Percentiles rank a stretch among this genome's conserved stretches.
These are phyloP conservation scores for Fomitopsis pinicola DNA, from an alignment of 1,284 basidiomycete genomes.

Conservation along the genomic window DNA sequence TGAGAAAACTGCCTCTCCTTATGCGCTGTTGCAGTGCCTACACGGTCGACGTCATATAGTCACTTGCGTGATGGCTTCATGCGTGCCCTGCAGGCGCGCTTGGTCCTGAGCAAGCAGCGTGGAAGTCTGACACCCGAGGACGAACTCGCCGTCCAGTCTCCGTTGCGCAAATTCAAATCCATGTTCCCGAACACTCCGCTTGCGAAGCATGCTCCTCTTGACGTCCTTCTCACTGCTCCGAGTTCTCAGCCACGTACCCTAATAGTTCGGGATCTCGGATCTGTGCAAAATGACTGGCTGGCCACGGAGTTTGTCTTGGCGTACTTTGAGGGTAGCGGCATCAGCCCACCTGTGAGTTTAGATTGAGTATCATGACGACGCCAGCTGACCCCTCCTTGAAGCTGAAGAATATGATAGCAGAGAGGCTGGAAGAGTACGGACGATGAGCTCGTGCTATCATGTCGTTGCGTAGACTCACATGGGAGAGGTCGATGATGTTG, in stretches of 20 bases:
- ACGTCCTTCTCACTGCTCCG: constrained; percentile 59
- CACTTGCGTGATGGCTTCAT: constrained; percentile 87
- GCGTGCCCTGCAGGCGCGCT: constrained; percentile 66
- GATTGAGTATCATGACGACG: not conserved
- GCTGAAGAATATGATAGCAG: constrained; percentile 27
- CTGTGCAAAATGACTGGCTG: constrained; percentile 69
- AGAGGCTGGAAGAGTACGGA: constrained; percentile 16
- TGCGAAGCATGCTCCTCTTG: constrained; percentile 60
- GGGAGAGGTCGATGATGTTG: too few relatives aligned
- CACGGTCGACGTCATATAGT: constrained; percentile 73
- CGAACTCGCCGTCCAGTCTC: constrained; percentile 51
- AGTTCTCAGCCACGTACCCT: constrained; percentile 46
- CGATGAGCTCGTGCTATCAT: not conserved
- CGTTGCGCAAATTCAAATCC: constrained; percentile 68
- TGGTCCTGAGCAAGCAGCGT: constrained; percentile 49
- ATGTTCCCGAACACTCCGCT: constrained; percentile 71
- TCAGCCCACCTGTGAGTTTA: constrained; percentile 64
- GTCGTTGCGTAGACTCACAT: too few relatives aligned
- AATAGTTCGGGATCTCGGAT: constrained; percentile 69
- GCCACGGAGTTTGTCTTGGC: constrained; percentile 67
- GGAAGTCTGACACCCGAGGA: constrained; percentile 54
- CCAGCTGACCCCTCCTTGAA: constrained; percentile 5
- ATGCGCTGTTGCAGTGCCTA: constrained; percentile 55
- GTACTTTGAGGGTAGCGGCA: constrained; percentile 67
- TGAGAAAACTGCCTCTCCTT: not conserved